These are phyloP conservation scores for Botryotinia narcissicola DNA, from an alignment of 2,329 filamentous ascomycete species.

Conservation along the genomic window DNA sequence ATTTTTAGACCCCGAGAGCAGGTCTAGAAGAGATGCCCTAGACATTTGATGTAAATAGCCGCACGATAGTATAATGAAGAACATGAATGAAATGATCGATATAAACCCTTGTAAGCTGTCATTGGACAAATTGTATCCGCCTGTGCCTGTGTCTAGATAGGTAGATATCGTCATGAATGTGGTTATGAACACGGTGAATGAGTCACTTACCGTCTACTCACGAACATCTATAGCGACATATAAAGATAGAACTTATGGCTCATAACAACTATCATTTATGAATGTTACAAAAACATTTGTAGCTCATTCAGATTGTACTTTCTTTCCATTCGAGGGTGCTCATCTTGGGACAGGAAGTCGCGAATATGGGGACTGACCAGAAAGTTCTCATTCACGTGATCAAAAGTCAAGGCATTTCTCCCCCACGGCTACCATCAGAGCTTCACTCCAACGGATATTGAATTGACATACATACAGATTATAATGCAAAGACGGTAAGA, in stretches of 20 bases:
- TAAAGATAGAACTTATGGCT: background rate
- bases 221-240: background rate
- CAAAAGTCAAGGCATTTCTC: background rate
- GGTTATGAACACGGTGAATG: background rate
- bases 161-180: background rate
- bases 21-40: slow-evolving; percentile 44
- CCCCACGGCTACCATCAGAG: background rate
- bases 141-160: background rate
- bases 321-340: background rate
- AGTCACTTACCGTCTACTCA: background rate
- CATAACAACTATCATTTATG: background rate
- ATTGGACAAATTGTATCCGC: background rate
- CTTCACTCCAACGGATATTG: background rate
- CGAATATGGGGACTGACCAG: background rate
- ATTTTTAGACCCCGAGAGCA: slow-evolving; percentile 49
- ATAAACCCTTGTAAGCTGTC: background rate
- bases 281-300: background rate
- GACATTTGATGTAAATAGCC: background rate
- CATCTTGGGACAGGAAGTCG: background rate
- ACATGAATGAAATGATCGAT: background rate
- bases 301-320: background rate
- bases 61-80: background rate
- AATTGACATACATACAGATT: background rate
- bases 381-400: background rate
- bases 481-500: no score